Evolutionary conservation across 345 rosid genomes (phyloP), one percentile per base, ranked within the genome.

Genomic region (Moringa oleifera): DNA sequence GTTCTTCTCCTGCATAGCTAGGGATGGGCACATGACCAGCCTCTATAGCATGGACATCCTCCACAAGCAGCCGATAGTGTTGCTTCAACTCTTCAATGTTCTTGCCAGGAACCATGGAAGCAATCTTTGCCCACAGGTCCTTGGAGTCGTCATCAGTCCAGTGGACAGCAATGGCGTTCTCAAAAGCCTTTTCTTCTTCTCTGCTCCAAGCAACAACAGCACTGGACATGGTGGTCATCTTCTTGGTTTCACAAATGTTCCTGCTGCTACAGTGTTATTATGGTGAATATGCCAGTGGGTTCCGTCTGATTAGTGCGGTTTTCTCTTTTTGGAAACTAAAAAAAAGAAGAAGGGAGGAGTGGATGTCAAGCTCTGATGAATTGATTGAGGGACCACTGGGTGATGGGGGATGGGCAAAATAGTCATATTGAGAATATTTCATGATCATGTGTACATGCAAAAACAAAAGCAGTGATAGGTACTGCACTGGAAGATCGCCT

Each of bases 141-240:
- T 78, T 51, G 6, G 75, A 73, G 25, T 73, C 68, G 25, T 73
- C 68, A 19, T 73, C 78, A 36, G 31, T 61, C 73, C 87, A 86
- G 72, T 87, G 87, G 80, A 73, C 64, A 0, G 98, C 98, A 50
- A 91, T 85, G 54, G 85, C 87, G 57, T 80, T 81, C 71, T 91
- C 96, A 52, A 91, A 91, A 11, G 89, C 83, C 61, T 78, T 89
- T 28, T 91, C 95, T 62, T 89, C 98, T 66, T 85, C 98, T 67
- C 79, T 83, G 73, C 81, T 89, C 98, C 98, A 91, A 50, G 59
- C 63, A 28, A 57, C 63, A 28, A 57, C 64, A 60, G 68, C 71
- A 70, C 72, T 77, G 55, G 78, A 80, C 96, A 86, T 84, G 51
- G 41, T 57, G 16, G n/a, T n/a, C n/a, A n/a, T n/a, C n/a, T 28